Evolutionary conservation across 495 filamentous ascomycete genomes (phyloP).

Genomic region (Aspergillus indologenus): DNA sequence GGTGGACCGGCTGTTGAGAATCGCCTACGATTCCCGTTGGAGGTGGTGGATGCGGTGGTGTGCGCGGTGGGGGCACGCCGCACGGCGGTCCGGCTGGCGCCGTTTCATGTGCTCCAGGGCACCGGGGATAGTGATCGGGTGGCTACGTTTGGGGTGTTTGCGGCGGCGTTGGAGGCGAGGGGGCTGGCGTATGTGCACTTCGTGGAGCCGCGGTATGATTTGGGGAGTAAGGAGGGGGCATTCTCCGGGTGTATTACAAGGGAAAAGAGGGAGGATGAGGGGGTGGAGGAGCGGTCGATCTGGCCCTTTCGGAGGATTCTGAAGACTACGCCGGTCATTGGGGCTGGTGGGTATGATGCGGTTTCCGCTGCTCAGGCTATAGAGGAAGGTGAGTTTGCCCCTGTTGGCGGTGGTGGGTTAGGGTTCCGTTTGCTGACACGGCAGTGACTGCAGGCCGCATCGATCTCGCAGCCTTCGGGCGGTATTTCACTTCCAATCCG

Average conservation of each 20-base stretch:
- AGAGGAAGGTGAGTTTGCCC: conserved; percentile 27
- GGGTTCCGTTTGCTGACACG: too few relatives aligned
- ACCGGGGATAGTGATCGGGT: conserved; percentile 33
- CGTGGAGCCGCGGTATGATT: conserved; percentile 43
- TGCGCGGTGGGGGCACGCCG: conserved; percentile 28
- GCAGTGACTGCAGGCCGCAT: too few relatives aligned
- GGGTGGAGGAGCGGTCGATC: conserved; percentile 43
- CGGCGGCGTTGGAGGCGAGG: conserved; percentile 20
- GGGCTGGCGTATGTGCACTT: conserved; percentile 41
- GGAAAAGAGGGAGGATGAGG: too few relatives aligned
- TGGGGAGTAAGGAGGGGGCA: too few relatives aligned
- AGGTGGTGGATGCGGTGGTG: conserved; percentile 35
- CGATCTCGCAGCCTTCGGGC: conserved; percentile 53
- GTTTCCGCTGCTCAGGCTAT: conserved; percentile 34
- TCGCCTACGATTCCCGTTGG: conserved; percentile 44
- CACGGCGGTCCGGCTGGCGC: conserved; percentile 44
- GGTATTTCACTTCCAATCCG: conserved; percentile 65
- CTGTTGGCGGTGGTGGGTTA: conserved; percentile 22
- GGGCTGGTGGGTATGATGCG: conserved; percentile 31
- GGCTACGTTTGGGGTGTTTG: conserved; percentile 29
- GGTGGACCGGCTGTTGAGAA: conserved; percentile 54
- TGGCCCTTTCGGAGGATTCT: conserved; percentile 18
- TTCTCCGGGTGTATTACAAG: too few relatives aligned
- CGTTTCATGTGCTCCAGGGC: conserved; percentile 50
- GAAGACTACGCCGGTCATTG: conserved; percentile 26